Conservation (phyloP, 1,284 basidiomycete genomes). For the Rhodotorula sp. region DNA sequence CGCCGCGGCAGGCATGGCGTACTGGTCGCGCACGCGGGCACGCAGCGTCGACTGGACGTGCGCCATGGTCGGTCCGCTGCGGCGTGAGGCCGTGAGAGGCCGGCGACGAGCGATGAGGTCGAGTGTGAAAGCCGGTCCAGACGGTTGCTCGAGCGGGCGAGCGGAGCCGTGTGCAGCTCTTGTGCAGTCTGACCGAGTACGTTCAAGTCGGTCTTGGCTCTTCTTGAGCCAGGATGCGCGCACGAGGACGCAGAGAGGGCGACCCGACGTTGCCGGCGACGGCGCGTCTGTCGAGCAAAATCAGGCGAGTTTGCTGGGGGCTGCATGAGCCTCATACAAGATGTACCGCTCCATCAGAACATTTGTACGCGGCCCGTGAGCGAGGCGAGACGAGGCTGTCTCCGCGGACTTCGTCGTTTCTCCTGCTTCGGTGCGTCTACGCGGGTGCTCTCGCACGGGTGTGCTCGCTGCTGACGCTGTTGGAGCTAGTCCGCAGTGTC, state of each 20-base stretch:
- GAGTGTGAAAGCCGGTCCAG: not conserved
- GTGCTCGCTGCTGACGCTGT: too few species aligned
- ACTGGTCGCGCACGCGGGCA: not conserved
- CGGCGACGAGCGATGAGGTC: not conserved
- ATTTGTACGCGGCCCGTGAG: too few species aligned
- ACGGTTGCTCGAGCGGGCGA: not conserved
- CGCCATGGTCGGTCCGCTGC: not conserved
- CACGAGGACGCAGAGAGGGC: too few species aligned
- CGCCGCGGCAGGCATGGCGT: slow-evolving; percentile 8
- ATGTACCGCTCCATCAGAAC: too few species aligned
- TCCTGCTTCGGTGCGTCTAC: too few species aligned
- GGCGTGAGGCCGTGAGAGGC: not conserved
- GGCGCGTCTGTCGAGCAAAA: too few species aligned
- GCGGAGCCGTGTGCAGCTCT: not conserved
- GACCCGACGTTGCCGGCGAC: not conserved
- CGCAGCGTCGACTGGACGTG: slow-evolving; percentile 8
- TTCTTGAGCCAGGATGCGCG: not conserved
- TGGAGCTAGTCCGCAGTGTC: too few species aligned
- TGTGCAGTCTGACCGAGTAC: not conserved
- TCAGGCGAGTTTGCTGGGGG: too few species aligned
- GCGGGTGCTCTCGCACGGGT: too few species aligned
- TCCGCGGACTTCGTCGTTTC: too few species aligned
- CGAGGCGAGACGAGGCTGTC: too few species aligned
- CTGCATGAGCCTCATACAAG: too few species aligned
- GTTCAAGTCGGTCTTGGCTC: not conserved